Percentiles rank a stretch among this genome's conserved stretches.
phyloP scores from a whole-genome alignment of 495 filamentous ascomycete species.

The Penicillium coffeae region DNA sequence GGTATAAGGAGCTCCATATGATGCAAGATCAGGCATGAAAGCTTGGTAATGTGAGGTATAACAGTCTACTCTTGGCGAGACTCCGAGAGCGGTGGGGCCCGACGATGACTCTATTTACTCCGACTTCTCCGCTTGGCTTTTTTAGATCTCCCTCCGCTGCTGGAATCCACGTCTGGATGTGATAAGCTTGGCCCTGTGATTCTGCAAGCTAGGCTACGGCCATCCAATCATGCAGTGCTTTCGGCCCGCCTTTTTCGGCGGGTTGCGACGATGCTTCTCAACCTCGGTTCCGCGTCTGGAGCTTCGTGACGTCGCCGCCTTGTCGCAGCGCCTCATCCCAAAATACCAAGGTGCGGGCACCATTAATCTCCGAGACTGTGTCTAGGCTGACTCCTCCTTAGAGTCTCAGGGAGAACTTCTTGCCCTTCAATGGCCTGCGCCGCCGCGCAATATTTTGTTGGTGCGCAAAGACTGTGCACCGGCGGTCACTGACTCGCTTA shows the following conservation, averaged over 20 bases:
- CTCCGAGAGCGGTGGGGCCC: conserved; percentile 9
- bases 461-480: conserved; percentile 80
- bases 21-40: too few species aligned
- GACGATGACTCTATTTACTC: neutral
- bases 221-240: conserved; percentile 14
- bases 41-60: conserved; percentile 2
- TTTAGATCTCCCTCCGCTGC: neutral
- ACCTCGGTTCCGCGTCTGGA: conserved; percentile 31
- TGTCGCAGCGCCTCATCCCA: conserved; percentile 41
- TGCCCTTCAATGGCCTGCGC: conserved; percentile 81
- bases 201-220: conserved; percentile 4
- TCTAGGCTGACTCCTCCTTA: conserved; percentile 17
- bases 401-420: conserved; percentile 64
- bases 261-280: conserved; percentile 35
- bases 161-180: neutral
- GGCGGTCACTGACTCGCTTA: conserved; percentile 63
- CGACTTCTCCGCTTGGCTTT: neutral
- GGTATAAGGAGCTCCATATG: too few species aligned
- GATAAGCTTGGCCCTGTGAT: neutral
- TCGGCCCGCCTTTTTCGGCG: conserved; percentile 4
- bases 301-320: conserved; percentile 40
- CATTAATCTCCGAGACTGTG: neutral
- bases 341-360: conserved; percentile 49
- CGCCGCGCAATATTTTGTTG: conserved; percentile 84
- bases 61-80: too few species aligned